These are phyloP conservation scores for Backusella tarrabulga DNA, from an alignment of 192 early-diverging fungal species.

Conservation along the genomic window DNA sequence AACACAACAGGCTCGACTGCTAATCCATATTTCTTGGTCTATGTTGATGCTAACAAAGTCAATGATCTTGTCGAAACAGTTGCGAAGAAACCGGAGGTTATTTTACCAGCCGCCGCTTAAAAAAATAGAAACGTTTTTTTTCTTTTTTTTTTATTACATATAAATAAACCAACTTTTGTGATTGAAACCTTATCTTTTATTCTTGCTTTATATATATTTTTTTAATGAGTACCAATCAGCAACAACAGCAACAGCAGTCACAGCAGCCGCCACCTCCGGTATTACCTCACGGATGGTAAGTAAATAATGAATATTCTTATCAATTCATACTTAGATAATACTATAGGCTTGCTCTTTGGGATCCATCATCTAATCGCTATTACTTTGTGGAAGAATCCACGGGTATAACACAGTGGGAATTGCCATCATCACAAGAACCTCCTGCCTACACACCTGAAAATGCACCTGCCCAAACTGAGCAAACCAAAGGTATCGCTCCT, in stretches of 20 bases:
- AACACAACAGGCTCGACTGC: conserved; percentile 52
- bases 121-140: neutral
- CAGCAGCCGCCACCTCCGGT: neutral
- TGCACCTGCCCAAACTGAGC: neutral
- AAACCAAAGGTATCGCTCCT: neutral
- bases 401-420: conserved; percentile 25
- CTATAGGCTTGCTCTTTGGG: conserved; percentile 27
- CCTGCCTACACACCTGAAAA: neutral
- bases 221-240: neutral
- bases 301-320: neutral
- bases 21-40: conserved; percentile 76
- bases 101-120: neutral
- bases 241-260: neutral
- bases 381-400: conserved; percentile 18
- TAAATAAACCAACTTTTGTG: neutral
- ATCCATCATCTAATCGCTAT: conserved; percentile 12
- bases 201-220: neutral
- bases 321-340: neutral
- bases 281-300: conserved; percentile 27
- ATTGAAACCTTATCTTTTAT: conserved; percentile 11
- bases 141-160: neutral
- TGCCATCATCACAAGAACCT: neutral
- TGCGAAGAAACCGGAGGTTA: conserved; percentile 2
- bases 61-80: conserved; percentile 16
- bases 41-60: conserved; percentile 38